Base-by-base conservation (phyloP, 805 yeast genomes). In the Yarrowia alimentaria region DNA sequence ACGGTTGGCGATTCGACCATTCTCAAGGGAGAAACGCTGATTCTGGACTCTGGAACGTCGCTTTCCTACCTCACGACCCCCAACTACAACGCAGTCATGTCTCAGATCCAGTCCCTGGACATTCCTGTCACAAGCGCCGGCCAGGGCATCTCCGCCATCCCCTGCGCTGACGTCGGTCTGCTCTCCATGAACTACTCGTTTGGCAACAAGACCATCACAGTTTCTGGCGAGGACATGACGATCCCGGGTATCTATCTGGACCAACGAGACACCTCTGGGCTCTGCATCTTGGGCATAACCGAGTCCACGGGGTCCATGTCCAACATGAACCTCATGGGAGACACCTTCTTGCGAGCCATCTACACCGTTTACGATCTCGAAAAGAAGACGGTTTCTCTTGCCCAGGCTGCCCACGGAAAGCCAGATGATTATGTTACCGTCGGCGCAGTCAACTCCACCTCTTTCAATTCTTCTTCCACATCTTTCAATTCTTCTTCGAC, bases 291-390 rank as follows among this genome's bases (percentile, higher is more conserved):
- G n/a, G n/a, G n/a, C n/a, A n/a, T n/a, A n/a, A n/a, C n/a, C n/a
- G n/a, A n/a, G n/a, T n/a, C n/a, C n/a, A n/a, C n/a, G n/a, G n/a
- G n/a, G n/a, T n/a, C n/a, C n/a, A n/a, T n/a, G n/a, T n/a, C n/a
- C n/a, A 17, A 35, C 29, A 16, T 16, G 29, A 22, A 40, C 47
- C 31, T 40, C 9, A 30, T 84, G 25, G 90, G 90, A 14, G 87
- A 80, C 61, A 72, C 74, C 47, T 75, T 83, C 61, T 67, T 84
- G 54, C 70, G 84, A 52, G 71, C 75, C 35, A 81, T 81, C 5
- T 84, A 83, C 61, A 72, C 78, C 18, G 85, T 81, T 12, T 80
- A 75, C 63, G 84, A 84, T 61, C 67, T 82, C 48, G 86, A 81
- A 24, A 74, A 72, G 56, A 64, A 64, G 35, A 68, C 74, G 57